Evolutionary conservation across 2,329 filamentous ascomycete genomes (phyloP), one percentile per base, ranked within the genome.

Genomic region (Epichloe gansuensis): DNA sequence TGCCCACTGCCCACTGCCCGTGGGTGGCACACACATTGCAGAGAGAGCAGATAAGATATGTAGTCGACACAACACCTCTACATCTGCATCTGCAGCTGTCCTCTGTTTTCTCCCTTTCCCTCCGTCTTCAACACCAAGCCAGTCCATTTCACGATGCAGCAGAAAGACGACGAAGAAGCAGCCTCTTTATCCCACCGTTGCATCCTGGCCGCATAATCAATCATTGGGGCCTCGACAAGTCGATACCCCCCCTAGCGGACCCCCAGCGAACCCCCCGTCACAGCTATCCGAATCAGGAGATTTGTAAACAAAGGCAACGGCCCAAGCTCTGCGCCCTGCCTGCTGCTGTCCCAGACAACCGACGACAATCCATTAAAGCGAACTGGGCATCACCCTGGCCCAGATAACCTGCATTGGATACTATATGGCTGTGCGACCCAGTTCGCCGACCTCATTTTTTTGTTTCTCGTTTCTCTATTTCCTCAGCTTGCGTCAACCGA

Each of bases 291-390:
- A 64, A 66, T 64, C 57, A 60, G 67, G 66, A 61, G 60, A 63
- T 64, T 63, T 62, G 66, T 69, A 69, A 71, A 69, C 68, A 71
- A 70, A 67, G 52, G 27, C 25, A 60, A 38, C 48, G 65, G 60
- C 55, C 64, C 62, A 60, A 66, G 63, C 64, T 63, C 56, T 53
- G 57, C 55, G 56, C 53, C 27, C 47, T 23, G 38, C n/a, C 50
- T 55, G 58, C 57, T 55, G 63, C 64, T 67, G 61, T 63, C 66
- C 66, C 64, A 61, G 64, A 65, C 64, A 67, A 66, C 63, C 49
- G 56, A 52, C 55, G 55, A 55, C 47, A 17, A 17, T 13, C 53
- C 52, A 50, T 54, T 47, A 51, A 51, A 55, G 49, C 49, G 39
- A 49, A 47, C 46, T 38, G 48, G 51, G 35, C 44, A 43, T 53